Conservation (phyloP, 2,329 filamentous ascomycete genomes). For the Aspergillus floridensis region DNA sequence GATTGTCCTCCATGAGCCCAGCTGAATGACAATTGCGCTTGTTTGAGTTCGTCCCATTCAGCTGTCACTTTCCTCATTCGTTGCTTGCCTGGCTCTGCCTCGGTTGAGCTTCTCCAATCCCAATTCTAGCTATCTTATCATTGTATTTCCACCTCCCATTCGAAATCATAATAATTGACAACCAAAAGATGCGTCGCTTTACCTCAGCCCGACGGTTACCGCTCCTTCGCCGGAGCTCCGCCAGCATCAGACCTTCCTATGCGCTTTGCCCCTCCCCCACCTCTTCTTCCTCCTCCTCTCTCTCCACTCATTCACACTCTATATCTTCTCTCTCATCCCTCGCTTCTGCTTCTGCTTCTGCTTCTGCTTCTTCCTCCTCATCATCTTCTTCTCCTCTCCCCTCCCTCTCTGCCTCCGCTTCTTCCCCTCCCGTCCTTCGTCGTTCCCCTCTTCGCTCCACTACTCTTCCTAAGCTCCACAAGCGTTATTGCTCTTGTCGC, state of each 20-base stretch:
- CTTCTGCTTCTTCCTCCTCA: conserved; percentile 24
- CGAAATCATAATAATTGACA: background rate
- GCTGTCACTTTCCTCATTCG: background rate
- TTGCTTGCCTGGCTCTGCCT: background rate
- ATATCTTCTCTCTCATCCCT: conserved; percentile 21
- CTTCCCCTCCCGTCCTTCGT: conserved; percentile 19
- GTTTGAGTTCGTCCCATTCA: background rate
- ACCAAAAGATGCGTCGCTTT: conserved; percentile 32
- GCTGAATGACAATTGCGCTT: background rate
- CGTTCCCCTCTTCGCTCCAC: conserved; percentile 24
- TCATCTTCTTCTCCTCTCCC: conserved; percentile 24
- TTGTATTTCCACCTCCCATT: background rate
- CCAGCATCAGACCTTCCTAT: background rate
- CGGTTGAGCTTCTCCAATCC: background rate
- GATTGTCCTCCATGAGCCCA: background rate
- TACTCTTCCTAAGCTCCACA: conserved; percentile 32
- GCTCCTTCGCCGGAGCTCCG: conserved; percentile 27
- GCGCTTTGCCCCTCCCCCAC: background rate
- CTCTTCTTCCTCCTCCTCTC: background rate
- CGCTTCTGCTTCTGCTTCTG: conserved; percentile 22
- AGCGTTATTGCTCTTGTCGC: conserved; percentile 71
- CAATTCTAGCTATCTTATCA: too few species aligned
- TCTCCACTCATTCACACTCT: conserved; percentile 27
- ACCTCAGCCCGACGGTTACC: conserved; percentile 30
- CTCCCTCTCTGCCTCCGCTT: conserved; percentile 20